A percentile compares a stretch with the other conserved stretches of the same genome.
These are phyloP conservation scores for Colletotrichum liriopes DNA, from an alignment of 2,329 filamentous ascomycete genomes.

Conservation along the genomic window DNA sequence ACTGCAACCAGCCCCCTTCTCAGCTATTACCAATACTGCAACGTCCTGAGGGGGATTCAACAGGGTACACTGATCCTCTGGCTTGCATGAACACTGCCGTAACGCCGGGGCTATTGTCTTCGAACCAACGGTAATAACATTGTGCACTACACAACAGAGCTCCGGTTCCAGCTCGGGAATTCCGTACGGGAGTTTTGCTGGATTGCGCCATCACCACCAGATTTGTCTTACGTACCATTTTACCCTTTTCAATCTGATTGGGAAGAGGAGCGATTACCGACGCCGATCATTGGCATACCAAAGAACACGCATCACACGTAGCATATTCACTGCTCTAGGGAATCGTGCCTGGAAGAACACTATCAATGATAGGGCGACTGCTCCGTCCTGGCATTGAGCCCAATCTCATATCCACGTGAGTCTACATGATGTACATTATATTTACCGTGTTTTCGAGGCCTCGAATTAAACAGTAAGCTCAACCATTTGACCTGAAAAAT, in stretches of 20 bases:
- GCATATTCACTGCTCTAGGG: no score
- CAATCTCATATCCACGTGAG: neutral
- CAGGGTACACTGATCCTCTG: neutral
- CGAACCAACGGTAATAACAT: neutral
- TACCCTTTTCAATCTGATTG: neutral
- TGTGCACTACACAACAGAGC: conserved; percentile 15
- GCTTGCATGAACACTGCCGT: neutral
- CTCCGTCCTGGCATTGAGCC: neutral
- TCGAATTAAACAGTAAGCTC: neutral
- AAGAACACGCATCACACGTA: no score
- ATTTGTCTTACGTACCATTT: conserved; percentile 15
- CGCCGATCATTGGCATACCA: neutral
- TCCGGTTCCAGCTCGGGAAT: conserved; percentile 10
- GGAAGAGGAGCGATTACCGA: neutral
- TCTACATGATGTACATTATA: no score
- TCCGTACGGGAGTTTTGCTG: conserved; percentile 3
- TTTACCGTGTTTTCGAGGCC: no score
- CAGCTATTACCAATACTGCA: neutral
- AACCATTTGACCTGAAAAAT: neutral
- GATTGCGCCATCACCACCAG: conserved; percentile 22
- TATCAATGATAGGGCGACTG: neutral
- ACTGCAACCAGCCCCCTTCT: neutral
- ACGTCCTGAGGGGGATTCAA: neutral
- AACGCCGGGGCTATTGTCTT: neutral
- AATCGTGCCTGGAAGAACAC: neutral